These are phyloP conservation scores for maize (Zea mays) DNA, from an alignment of 176 grass and related monocot species.

Conservation along the genomic window DNA sequence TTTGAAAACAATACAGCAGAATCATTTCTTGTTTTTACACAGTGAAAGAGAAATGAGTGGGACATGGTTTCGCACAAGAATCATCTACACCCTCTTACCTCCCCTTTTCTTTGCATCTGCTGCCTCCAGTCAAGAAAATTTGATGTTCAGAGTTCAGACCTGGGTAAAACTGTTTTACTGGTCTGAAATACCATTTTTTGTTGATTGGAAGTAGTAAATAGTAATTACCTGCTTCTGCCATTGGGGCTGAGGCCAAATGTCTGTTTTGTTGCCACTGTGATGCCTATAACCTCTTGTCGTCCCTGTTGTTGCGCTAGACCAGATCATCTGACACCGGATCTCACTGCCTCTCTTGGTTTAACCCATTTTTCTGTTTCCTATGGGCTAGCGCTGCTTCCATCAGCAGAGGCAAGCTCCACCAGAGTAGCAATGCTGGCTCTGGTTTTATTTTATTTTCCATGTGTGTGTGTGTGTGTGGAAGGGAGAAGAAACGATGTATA, in stretches of 20 bases:
- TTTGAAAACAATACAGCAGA: neutral
- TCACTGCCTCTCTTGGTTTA: neutral
- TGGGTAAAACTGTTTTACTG: neutral
- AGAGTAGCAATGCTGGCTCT: neutral
- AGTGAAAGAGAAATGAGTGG: neutral
- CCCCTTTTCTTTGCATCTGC: neutral
- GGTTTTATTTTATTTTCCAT: neutral
- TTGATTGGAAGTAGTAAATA: neutral
- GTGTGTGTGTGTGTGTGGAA: conserved; percentile 1
- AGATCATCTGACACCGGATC: neutral
- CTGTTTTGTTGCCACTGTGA: neutral
- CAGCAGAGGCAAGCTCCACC: neutral
- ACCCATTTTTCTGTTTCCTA: neutral
- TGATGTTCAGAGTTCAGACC: neutral
- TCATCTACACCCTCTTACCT: neutral
- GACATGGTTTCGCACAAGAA: neutral
- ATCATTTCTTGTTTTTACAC: neutral
- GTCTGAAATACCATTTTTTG: neutral
- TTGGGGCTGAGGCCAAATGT: neutral
- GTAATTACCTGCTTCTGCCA: neutral
- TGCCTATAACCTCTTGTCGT: neutral
- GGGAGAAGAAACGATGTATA: neutral
- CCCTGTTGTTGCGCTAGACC: neutral
- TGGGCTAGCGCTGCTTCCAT: neutral
- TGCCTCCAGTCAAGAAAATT: neutral